Evolutionary conservation across 2,329 filamentous ascomycete genomes (phyloP), one percentile per base, ranked within the genome.

Genomic region (Colletotrichum coccodes): DNA sequence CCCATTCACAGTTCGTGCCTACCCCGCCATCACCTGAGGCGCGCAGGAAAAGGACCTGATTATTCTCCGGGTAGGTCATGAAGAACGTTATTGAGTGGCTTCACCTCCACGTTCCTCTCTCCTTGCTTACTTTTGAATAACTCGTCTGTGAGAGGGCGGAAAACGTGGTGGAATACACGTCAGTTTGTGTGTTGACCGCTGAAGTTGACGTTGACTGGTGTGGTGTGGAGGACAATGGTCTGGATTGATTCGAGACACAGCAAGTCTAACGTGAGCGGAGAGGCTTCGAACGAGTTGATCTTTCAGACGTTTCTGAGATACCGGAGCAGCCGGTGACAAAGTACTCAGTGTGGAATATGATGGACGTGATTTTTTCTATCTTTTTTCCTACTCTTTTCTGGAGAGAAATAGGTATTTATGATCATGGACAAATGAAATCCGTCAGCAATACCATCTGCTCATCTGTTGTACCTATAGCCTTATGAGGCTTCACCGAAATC

Each of bases 1-100:
- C 61, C 54, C 65, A 68, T 65, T 65, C 61, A 56, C 61, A 65
- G 60, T 68, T 68, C 61, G 54, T 21, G 26, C 38, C 26, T 56
- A 40, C 61, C 65, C 49, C 49, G 65, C 54, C 47, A 68, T 65
- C 61, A 42, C 53, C 65, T 60, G 40, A 68, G 60, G 61, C 36
- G 26, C 36, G 47, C 54, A 34, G 53, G 32, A 49, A n/a, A 42
- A 49, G n/a, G 50, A 26, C 42, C 28, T 46, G 36, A 18, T 23
- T 38, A 23, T 16, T 53, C 44, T 61, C 34, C n/a, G 32, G 56
- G 57, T 54, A 14, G 49, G 46, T 47, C 44, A 52, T 30, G 21
- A 18, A 26, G 26, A 34, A 65, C 34, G 23, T 53, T 30, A 26
- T 28, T 28, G 59, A 57, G 28, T 40, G 34, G 7, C 42, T 52